Evolutionary conservation across 1,139 yeast genomes (phyloP), one percentile per base, ranked within the genome.

Genomic region (Saccharomyces pastorianus): DNA sequence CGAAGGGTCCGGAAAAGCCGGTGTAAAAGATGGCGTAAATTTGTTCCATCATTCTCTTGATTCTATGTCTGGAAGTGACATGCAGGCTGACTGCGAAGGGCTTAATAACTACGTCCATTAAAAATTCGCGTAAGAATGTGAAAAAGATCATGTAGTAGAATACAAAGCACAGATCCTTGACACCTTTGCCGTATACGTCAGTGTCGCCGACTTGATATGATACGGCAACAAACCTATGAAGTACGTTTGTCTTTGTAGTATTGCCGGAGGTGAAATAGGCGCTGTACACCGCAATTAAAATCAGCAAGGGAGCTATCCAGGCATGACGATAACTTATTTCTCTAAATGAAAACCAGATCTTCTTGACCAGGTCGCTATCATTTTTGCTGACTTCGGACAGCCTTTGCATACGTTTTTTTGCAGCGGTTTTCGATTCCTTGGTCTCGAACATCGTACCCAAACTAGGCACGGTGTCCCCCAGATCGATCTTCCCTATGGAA

Each of bases 41-140:
- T 73, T 91, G 98, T 69, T 91, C 98, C 84, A 88, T 82, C 69
- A 90, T 90, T 66, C 98, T 80, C 58, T 78, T 79, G 48, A 81
- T 70, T 70, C 87, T 89, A 34, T 80, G 79, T 60, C 76, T 78
- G 57, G 75, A 78, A 23, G 62, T 74, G 49, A 88, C 68, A 0
- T 90, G 89, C 48, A 73, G 72, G 41, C 58, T 54, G 8, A 50
- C 48, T 1, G 96, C 91, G 51, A 87, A 59, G 17, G 97, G 97
- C 62, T 77, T 77, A 58, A 91, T 78, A 3, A 88, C 64, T 51
- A 80, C 76, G 67, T 90, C 89, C 96, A 91, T 90, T 63, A 82
- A 70, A 67, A 91, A 90, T 71, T 91, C 97, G 62, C 98, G 81
- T 61, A 83, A 76, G 66, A 90, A 91, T 1, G 96, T 86, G 78